Base-by-base conservation (phyloP, 257 asterid species). In the Cinchona pubescens region DNA sequence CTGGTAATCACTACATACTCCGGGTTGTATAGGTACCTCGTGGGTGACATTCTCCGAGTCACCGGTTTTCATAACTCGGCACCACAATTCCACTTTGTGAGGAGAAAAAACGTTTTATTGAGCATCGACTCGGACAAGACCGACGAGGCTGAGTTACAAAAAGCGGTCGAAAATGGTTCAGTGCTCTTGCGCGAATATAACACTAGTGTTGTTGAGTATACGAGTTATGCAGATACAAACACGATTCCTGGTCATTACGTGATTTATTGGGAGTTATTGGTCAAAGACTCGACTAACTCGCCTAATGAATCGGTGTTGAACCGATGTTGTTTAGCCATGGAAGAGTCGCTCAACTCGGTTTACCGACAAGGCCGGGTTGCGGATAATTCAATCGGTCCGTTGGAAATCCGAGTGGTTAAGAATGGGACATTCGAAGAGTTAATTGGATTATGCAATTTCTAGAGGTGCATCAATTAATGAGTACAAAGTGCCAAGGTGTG, bases 391-490 rank as follows among this genome's bases (percentile, higher is more conserved):
- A 95, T 95, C 25, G 99, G 99, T 11, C 88, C 99, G 2, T 64
- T 95, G 77, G 99, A 95, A 79, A 95, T 95, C 69, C 90, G 99
- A 0, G 96, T 95, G 4, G 99, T 95, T 59, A 82, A 87, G 77
- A 90, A 42, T 67, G 98, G 99, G 0, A 95, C 99, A 16, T 95
- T 95, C 70, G 99, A 92, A 76, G 98, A 92, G 79, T 73, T 95
- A 0, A 95, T n/a, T 95, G 99, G 99, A 95, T 74, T 92, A 92
- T 76, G 99, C 99, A 1, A 95, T 95, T 15, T 90, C 98, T 1
- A 84, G 99, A 35, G 99, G 99, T 15, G 99, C 98, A 14, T 94
- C 99, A 45, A 94, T 94, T 14, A 94, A 94, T 76, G 97, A 94
- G 74, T 94, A 94, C 87, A 94, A 94, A 75, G 99, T 89, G 43